Evolutionary conservation across 148 eudicot genomes (phyloP).

Genomic region (Diospyros kaki): DNA sequence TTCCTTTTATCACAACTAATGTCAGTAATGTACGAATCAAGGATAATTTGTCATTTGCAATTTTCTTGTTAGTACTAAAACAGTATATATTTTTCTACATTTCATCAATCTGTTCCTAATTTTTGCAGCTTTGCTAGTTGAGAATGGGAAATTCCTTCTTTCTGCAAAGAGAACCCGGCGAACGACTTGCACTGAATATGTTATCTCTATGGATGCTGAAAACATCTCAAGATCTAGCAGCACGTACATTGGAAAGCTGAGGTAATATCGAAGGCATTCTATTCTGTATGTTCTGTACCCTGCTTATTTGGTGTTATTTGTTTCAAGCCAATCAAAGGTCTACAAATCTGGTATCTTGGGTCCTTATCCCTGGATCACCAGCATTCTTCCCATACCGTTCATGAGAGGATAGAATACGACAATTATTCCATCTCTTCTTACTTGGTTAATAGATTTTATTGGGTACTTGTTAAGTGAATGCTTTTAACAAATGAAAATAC

Average conservation of each 20-base stretch:
- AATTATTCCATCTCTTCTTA: no score
- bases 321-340: neutral
- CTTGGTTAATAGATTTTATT: no score
- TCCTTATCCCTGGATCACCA: neutral
- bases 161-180: constrained; percentile 63
- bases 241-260: constrained; percentile 54
- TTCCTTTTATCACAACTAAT: neutral
- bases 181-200: constrained; percentile 57
- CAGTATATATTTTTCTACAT: neutral
- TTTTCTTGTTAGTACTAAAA: neutral
- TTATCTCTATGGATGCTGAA: constrained; percentile 61
- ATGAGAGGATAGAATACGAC: no score
- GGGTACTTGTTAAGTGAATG: no score
- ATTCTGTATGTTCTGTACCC: neutral
- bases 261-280: constrained; percentile 20
- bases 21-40: no score
- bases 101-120: constrained; percentile 1
- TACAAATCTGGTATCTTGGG: neutral
- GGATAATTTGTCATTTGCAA: neutral
- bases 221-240: constrained; percentile 58
- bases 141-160: constrained; percentile 61
- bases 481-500: no score
- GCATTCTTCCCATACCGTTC: no score
- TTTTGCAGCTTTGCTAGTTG: constrained; percentile 45
- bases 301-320: neutral